phyloP scores from a whole-genome alignment of 1,139 yeast species.

The Nakaseomyces bracarensis region DNA sequence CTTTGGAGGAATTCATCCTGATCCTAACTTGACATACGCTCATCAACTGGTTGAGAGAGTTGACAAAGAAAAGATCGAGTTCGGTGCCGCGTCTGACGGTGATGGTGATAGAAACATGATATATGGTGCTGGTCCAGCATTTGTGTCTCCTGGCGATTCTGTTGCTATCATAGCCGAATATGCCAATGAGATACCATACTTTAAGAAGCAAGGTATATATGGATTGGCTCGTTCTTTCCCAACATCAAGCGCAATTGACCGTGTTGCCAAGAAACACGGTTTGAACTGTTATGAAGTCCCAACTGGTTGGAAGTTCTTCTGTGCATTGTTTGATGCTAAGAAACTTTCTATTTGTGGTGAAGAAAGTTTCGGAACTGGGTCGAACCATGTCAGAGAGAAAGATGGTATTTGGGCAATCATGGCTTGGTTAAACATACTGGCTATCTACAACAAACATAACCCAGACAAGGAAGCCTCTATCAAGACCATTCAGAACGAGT shows the following conservation, averaged over 20 bases:
- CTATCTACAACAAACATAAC: constrained; percentile 56
- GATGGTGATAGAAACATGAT: constrained; percentile 99
- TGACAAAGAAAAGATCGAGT: constrained; percentile 69
- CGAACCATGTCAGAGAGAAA: constrained; percentile 93
- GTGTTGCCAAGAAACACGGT: constrained; percentile 74
- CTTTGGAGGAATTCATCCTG: constrained; percentile 97
- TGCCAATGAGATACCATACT: constrained; percentile 79
- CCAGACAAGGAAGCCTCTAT: constrained; percentile 59
- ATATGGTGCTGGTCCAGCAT: constrained; percentile 83
- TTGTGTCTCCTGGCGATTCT: constrained; percentile 97
- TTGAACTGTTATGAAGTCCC: constrained; percentile 87
- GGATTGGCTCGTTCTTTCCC: constrained; percentile 99
- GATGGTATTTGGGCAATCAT: constrained; percentile 97
- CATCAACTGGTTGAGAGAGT: constrained; percentile 77
- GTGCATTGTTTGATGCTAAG: constrained; percentile 86
- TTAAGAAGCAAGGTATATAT: constrained; percentile 72
- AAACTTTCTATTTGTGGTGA: constrained; percentile 96
- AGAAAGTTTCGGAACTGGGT: constrained; percentile 96
- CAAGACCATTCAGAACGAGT: constrained; percentile 68
- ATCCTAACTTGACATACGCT: constrained; percentile 94
- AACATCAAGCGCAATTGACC: constrained; percentile 87
- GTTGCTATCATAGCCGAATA: constrained; percentile 97
- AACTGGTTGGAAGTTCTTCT: constrained; percentile 98
- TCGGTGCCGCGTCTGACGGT: constrained; percentile 98
- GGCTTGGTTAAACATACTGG: constrained; percentile 94